A percentile compares a stretch with the other conserved stretches of the same genome.
phyloP scores from a whole-genome alignment of 2,329 filamentous ascomycete genomes.

The Paecilomyces dactylethromorphus region DNA sequence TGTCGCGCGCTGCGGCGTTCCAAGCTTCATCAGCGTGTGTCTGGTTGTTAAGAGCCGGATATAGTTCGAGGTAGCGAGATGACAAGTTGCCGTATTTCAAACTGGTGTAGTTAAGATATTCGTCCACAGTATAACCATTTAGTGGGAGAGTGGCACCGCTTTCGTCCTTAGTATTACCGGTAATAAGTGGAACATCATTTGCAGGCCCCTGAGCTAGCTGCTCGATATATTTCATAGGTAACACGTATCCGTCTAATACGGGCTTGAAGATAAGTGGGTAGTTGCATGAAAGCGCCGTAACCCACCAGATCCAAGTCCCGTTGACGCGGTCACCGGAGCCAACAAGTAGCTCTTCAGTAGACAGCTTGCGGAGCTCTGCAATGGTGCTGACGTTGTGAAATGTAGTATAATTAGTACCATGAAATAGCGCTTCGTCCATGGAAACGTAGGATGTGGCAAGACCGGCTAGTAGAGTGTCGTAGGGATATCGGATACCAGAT shows the following conservation, averaged over 20 bases:
- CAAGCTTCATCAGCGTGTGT: conserved; percentile 14
- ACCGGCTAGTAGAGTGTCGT: conserved; percentile 20
- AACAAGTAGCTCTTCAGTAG: conserved; percentile 7
- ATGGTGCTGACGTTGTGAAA: neutral
- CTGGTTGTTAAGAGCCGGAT: conserved; percentile 16
- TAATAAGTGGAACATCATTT: conserved; percentile 30
- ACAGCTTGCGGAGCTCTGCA: too few relatives aligned
- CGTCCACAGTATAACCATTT: conserved; percentile 16
- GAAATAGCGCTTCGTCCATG: conserved; percentile 17
- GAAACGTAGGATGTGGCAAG: conserved; percentile 23
- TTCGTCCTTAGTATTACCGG: conserved; percentile 30
- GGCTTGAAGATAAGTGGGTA: conserved; percentile 25
- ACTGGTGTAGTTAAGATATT: conserved; percentile 18
- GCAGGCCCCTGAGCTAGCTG: conserved; percentile 18
- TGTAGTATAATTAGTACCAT: conserved; percentile 19
- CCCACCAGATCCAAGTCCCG: conserved; percentile 18
- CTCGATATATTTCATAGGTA: conserved; percentile 20
- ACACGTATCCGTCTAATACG: conserved; percentile 17
- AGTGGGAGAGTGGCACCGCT: conserved; percentile 16
- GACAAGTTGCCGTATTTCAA: conserved; percentile 27
- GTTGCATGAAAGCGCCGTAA: conserved; percentile 18
- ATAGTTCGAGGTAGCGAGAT: conserved; percentile 19
- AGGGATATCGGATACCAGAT: conserved; percentile 22
- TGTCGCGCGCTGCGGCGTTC: conserved; percentile 21
- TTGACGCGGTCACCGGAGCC: conserved; percentile 20